Conservation (phyloP, 306 rosid species). For the Adenanthera pavonina region DNA sequence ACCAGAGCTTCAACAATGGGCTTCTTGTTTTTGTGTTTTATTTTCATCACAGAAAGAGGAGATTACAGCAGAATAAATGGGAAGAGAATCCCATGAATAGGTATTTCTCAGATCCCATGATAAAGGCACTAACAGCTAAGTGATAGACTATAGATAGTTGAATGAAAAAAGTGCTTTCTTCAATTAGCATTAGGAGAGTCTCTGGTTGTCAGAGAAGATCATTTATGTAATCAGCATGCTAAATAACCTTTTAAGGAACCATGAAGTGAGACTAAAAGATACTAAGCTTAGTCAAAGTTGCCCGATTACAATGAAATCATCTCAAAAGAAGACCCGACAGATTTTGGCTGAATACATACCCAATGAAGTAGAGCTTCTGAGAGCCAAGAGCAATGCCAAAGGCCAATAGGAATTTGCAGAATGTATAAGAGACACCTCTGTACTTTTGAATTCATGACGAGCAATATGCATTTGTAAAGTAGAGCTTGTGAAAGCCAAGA, state of each 20-base stretch:
- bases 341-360: neutral
- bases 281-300: neutral
- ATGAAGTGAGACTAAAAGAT: neutral
- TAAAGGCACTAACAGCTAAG: too few relatives aligned
- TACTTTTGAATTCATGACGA: constrained; percentile 1
- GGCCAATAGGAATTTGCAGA: neutral
- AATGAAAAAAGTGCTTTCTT: neutral
- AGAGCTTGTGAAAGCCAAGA: neutral
- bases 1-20: too few relatives aligned
- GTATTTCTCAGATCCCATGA: too few relatives aligned
- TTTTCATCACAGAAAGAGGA: too few relatives aligned
- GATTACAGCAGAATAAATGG: too few relatives aligned
- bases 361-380: neutral
- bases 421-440: constrained; percentile 9
- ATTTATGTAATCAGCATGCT: too few relatives aligned
- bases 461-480: constrained; percentile 6
- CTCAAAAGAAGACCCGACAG: neutral
- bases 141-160: neutral
- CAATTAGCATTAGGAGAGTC: neutral
- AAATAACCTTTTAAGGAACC: neutral
- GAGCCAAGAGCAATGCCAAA: neutral
- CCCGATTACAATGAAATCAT: too few relatives aligned
- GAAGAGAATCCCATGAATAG: too few relatives aligned
- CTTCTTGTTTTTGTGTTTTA: too few relatives aligned
- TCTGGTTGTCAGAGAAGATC: neutral